phyloP scores from a whole-genome alignment of 2,329 filamentous ascomycete genomes.

The Fusarium foetens region DNA sequence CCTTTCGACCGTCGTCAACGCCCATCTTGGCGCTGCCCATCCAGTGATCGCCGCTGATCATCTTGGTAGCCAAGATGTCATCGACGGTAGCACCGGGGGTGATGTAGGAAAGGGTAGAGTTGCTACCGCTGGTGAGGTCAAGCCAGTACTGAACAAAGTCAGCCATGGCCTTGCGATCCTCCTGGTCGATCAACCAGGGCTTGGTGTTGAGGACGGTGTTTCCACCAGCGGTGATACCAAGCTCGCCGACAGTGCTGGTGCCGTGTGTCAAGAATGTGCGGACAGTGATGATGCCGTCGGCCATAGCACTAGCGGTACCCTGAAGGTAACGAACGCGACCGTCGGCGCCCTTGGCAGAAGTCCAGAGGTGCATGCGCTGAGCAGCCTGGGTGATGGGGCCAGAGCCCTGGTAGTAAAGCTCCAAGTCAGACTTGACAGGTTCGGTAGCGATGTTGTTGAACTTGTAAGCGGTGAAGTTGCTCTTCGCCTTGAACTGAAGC shows the following conservation, averaged over 20 bases:
- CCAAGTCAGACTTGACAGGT: slow-evolving; percentile 33
- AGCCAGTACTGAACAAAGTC: slow-evolving; percentile 43
- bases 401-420: slow-evolving; percentile 42
- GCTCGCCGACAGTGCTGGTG: slow-evolving; percentile 39
- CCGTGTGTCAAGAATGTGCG: slow-evolving; percentile 42
- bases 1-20: slow-evolving; percentile 57
- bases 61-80: slow-evolving; percentile 37
- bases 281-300: slow-evolving; percentile 37
- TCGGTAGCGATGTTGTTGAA: slow-evolving; percentile 36
- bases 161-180: slow-evolving; percentile 41
- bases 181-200: slow-evolving; percentile 42
- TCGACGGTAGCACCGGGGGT: slow-evolving; percentile 33
- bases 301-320: slow-evolving; percentile 42
- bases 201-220: slow-evolving; percentile 45
- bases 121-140: slow-evolving; percentile 31
- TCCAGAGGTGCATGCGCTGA: slow-evolving; percentile 45
- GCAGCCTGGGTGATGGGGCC: slow-evolving; percentile 44
- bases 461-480: slow-evolving; percentile 42
- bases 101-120: slow-evolving; percentile 39
- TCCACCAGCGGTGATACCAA: slow-evolving; percentile 38
- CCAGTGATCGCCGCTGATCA: slow-evolving; percentile 45
- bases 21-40: slow-evolving; percentile 55
- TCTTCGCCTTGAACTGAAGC: slow-evolving; percentile 40
- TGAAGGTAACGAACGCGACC: slow-evolving; percentile 41
- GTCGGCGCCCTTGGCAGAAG: slow-evolving; percentile 38